Base-by-base conservation (phyloP, 2,329 filamentous ascomycete species). In the Penicillium sp. region DNA sequence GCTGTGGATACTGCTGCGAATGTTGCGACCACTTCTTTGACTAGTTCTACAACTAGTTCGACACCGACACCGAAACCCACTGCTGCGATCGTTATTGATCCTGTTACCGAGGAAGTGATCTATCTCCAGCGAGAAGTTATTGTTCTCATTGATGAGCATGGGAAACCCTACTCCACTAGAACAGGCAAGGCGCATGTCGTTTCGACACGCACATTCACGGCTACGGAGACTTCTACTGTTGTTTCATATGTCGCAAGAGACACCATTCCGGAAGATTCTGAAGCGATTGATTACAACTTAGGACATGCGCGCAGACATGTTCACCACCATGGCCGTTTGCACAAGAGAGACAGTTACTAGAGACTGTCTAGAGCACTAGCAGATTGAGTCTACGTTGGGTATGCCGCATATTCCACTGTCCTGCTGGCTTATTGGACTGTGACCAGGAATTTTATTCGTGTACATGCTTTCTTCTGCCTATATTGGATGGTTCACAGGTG, bases 91-190 rank as follows among this genome's bases (percentile, higher is more conserved):
- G 48, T 64, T 14, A 9, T 66, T 22, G 64, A 62, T 14, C 56
- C 61, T 4, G 50, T 70, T 44, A 68, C 65, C 1, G 63, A 69
- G 33, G 67, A 69, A 19, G 55, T 70, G n/a, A 58, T 74, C 19
- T 72, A 68, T 31, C 45, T 75, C 3, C 60, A 73, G 39, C 63
- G 68, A 21, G 64, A 72, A 19, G 56, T 74, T 13, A 53, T 68
- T 11, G 61, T 75, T 35, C 27, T 68, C 21, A 57, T 71, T 21
- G 68, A 72, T 39, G 62, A 54, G 6, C 52, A 68, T 8, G 69
- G 69, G 26, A 55, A 58, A 3, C 64, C 65, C 0, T 55, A 68
- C 42, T 53, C 61, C 47, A 75, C 72, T 6, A 62, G 53, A 45
- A 67, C 67, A 14, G 69, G 66, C 10, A 46, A 42, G 7, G 8